Evolutionary conservation across 345 rosid species (phyloP).

Genomic region (Arabis alpina): DNA sequence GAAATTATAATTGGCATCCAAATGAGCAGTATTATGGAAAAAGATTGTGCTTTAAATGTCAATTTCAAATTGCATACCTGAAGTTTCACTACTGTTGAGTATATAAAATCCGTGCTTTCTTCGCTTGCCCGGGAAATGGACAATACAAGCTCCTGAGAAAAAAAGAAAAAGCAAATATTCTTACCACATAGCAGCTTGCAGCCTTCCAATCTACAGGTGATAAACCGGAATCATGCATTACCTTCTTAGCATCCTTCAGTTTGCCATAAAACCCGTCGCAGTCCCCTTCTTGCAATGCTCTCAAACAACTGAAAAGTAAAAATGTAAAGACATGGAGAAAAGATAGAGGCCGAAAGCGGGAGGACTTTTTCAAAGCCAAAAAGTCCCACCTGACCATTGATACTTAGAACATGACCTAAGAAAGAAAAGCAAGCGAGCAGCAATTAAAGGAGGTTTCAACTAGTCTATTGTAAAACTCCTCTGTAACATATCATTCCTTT

Average conservation of each 20-base stretch:
- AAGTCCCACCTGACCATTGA: slow-evolving; percentile 14
- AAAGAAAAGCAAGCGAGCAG: slow-evolving; percentile 16
- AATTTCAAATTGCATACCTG: slow-evolving; percentile 59
- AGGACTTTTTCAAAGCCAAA: slow-evolving; percentile 20
- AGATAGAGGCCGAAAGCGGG: slow-evolving; percentile 8
- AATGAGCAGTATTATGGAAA: slow-evolving; percentile 21
- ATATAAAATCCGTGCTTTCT: slow-evolving; percentile 87
- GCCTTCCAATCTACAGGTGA: slow-evolving; percentile 17
- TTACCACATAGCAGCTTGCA: slow-evolving; percentile 20
- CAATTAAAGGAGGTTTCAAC: slow-evolving; percentile 14
- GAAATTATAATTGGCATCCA: too few relatives aligned
- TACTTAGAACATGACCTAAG: slow-evolving; percentile 19
- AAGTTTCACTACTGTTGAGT: slow-evolving; percentile 77
- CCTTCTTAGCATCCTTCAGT: slow-evolving; percentile 78
- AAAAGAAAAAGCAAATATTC: slow-evolving; percentile 15
- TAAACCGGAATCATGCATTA: slow-evolving; percentile 37
- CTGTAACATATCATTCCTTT: slow-evolving; percentile 17
- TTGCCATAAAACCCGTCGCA: slow-evolving; percentile 64
- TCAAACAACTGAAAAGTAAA: slow-evolving; percentile 69
- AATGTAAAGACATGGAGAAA: slow-evolving; percentile 20
- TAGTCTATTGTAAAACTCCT: slow-evolving; percentile 23
- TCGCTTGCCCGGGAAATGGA: slow-evolving; percentile 79
- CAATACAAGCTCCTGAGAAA: slow-evolving; percentile 73
- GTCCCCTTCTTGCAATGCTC: slow-evolving; percentile 88
- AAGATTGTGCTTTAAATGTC: slow-evolving; percentile 7